Conservation (phyloP, 352 stramenopile genomes). For the Pythium utonaiense region DNA sequence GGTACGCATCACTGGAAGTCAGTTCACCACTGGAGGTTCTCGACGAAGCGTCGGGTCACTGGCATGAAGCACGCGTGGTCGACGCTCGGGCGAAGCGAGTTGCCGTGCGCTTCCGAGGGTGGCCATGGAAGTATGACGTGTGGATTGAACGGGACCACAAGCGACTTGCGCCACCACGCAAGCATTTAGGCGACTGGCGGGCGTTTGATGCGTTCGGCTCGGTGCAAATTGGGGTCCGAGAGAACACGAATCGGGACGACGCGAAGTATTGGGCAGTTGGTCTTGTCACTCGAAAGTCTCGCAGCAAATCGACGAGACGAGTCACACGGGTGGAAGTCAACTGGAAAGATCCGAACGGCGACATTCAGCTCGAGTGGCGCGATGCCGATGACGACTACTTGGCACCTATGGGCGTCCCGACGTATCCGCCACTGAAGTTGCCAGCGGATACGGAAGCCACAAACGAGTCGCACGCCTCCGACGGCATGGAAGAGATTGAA, state of each 20-base stretch:
- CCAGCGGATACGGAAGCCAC: not conserved
- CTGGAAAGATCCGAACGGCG: slow-evolving; percentile 2
- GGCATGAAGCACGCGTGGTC: slow-evolving; percentile 43
- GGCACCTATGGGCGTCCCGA: slow-evolving; percentile 9
- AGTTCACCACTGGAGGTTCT: slow-evolving; percentile 21
- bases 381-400: slow-evolving; percentile 24
- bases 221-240: slow-evolving; percentile 23
- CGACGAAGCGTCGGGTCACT: slow-evolving; percentile 17
- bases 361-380: slow-evolving; percentile 3
- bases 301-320: not conserved
- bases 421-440: slow-evolving; percentile 6
- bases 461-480: not conserved
- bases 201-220: slow-evolving; percentile 11
- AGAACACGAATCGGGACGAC: slow-evolving; percentile 2
- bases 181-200: slow-evolving; percentile 29
- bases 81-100: slow-evolving; percentile 42
- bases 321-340: slow-evolving; percentile 12
- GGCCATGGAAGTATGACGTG: slow-evolving; percentile 90
- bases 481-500: not conserved
- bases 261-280: slow-evolving; percentile 13
- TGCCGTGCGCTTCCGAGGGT: slow-evolving; percentile 89
- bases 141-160: slow-evolving; percentile 77
- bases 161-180: slow-evolving; percentile 80
- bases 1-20: slow-evolving; percentile 11
- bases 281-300: not conserved